These are phyloP conservation scores for Mycena rebaudengoi DNA, from an alignment of 768 basidiomycete species.

Conservation along the genomic window DNA sequence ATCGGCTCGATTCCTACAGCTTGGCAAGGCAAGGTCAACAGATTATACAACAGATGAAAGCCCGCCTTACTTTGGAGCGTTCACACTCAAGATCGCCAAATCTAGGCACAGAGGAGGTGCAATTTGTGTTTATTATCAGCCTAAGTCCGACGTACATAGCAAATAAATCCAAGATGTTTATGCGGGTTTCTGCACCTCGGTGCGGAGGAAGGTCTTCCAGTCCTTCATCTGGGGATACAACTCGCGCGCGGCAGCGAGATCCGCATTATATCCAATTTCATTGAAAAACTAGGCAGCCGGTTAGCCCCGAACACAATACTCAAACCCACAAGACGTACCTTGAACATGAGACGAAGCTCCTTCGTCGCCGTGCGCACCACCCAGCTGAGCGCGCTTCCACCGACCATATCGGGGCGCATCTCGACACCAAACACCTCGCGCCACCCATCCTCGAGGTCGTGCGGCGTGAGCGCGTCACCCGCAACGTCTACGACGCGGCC, in stretches of 20 bases:
- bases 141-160: too few relatives aligned
- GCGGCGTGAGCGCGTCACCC: conserved; percentile 10
- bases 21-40: too few relatives aligned
- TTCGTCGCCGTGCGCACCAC: conserved; percentile 12
- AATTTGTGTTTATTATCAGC: too few relatives aligned
- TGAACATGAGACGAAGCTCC: conserved; percentile 21
- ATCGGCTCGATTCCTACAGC: too few relatives aligned
- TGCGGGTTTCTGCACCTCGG: not conserved
- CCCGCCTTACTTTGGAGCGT: too few relatives aligned
- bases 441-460: conserved; percentile 13
- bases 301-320: not conserved
- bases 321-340: not conserved
- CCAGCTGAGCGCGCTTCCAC: conserved; percentile 22
- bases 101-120: too few relatives aligned
- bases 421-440: conserved; percentile 17
- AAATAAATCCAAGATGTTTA: too few relatives aligned
- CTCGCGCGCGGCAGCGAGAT: conserved; percentile 3
- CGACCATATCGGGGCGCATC: conserved; percentile 14
- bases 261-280: conserved; percentile 17
- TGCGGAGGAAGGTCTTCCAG: conserved; percentile 14
- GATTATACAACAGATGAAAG: too few relatives aligned
- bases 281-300: conserved; percentile 16
- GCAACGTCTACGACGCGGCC: conserved; percentile 8
- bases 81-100: too few relatives aligned
- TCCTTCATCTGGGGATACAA: conserved; percentile 18